Conservation (phyloP, 2,329 filamentous ascomycete species). For the Eutypa lata region DNA sequence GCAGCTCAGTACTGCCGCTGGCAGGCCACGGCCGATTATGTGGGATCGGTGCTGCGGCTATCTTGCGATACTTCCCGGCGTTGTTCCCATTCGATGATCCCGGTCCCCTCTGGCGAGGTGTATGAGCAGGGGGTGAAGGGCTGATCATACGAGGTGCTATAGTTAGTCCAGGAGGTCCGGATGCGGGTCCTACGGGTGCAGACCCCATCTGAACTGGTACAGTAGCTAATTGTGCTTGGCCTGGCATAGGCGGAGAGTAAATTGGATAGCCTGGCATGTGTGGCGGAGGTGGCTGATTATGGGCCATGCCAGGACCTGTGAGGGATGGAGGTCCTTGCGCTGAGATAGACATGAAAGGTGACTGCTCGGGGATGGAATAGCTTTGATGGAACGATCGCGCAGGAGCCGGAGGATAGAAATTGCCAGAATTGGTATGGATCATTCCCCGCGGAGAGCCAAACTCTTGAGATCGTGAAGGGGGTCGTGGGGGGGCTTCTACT, state of each 20-base stretch:
- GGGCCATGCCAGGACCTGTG: slow-evolving; percentile 14
- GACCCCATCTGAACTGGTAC: slow-evolving; percentile 23
- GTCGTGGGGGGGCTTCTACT: slow-evolving; percentile 9
- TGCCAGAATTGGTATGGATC: slow-evolving; percentile 32
- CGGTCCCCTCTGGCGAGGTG: slow-evolving; percentile 29
- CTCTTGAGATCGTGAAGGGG: slow-evolving; percentile 21
- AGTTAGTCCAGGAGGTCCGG: slow-evolving; percentile 13
- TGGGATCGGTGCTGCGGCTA: slow-evolving; percentile 55
- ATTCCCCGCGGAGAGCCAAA: slow-evolving; percentile 24
- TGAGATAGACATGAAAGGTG: slow-evolving; percentile 20
- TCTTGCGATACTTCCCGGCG: slow-evolving; percentile 50
- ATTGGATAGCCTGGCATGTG: slow-evolving; percentile 15
- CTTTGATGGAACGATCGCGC: slow-evolving; percentile 33
- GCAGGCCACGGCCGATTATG: slow-evolving; percentile 46
- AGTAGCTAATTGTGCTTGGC: slow-evolving; percentile 21
- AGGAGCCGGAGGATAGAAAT: slow-evolving; percentile 32
- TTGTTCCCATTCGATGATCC: slow-evolving; percentile 26
- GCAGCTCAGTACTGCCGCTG: slow-evolving; percentile 48
- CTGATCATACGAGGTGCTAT: slow-evolving; percentile 10
- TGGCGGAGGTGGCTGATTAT: slow-evolving; percentile 17
- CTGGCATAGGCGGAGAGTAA: slow-evolving; percentile 22
- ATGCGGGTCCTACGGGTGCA: slow-evolving; percentile 20
- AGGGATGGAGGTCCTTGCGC: slow-evolving; percentile 18
- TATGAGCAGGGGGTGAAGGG: slow-evolving; percentile 25
- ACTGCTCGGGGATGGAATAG: slow-evolving; percentile 30